Conservation (phyloP, 805 yeast species). For the Spathaspora hagerdaliae region DNA sequence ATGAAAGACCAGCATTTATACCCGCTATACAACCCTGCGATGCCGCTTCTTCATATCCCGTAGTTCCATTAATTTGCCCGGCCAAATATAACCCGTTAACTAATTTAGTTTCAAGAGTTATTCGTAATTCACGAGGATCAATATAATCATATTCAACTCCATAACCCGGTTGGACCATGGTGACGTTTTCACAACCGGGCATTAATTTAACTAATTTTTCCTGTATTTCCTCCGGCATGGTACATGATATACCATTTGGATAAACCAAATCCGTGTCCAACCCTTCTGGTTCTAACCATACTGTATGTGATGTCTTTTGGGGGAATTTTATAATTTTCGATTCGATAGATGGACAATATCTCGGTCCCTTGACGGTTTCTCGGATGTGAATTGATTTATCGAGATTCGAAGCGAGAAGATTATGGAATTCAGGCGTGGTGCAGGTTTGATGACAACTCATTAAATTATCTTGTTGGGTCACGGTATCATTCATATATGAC, state of each 20-base stretch:
- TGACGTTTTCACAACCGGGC: constrained; percentile 83
- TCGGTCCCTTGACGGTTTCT: constrained; percentile 93
- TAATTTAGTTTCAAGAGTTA: constrained; percentile 76
- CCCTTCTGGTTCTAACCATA: constrained; percentile 98
- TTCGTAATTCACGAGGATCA: constrained; percentile 82
- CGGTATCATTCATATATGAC: constrained; percentile 75
- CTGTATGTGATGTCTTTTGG: constrained; percentile 69
- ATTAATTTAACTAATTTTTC: constrained; percentile 66
- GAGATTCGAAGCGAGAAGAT: constrained; percentile 62
- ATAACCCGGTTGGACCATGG: constrained; percentile 92
- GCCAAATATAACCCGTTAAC: constrained; percentile 81
- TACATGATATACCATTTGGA: constrained; percentile 94
- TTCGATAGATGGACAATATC: constrained; percentile 97
- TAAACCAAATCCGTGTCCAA: constrained; percentile 80
- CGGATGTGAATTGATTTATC: constrained; percentile 85
- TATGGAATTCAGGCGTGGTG: constrained; percentile 75
- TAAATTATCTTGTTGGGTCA: constrained; percentile 54
- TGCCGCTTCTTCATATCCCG: constrained; percentile 98
- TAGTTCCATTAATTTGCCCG: constrained; percentile 97
- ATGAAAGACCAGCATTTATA: constrained; percentile 78
- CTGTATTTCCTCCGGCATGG: constrained; percentile 95
- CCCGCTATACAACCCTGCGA: constrained; percentile 97
- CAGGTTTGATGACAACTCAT: constrained; percentile 70
- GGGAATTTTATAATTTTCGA: constrained; percentile 79
- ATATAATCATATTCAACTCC: constrained; percentile 99